These are phyloP conservation scores for Echium plantagineum DNA, from an alignment of 257 asterid genomes.

Conservation along the genomic window DNA sequence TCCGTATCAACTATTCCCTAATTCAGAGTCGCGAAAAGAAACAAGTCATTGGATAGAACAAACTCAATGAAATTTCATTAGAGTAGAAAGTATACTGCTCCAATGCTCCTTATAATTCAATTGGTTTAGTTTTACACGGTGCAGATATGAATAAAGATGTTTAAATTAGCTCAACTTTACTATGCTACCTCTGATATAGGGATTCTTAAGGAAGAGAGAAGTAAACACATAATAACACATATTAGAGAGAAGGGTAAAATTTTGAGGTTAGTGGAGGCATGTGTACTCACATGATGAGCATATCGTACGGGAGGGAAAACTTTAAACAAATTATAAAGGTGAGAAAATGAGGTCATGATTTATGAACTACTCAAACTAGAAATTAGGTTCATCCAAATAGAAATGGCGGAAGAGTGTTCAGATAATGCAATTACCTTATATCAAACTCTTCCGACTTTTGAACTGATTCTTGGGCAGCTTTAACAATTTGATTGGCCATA, in stretches of 20 bases:
- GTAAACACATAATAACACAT: neutral
- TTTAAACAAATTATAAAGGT: neutral
- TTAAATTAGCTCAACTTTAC: neutral
- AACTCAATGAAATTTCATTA: too few species aligned
- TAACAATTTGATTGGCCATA: constrained; percentile 59
- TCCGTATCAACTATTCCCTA: too few species aligned
- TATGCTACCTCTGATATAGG: neutral
- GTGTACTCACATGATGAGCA: neutral
- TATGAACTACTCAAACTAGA: neutral
- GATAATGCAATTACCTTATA: constrained; percentile 37
- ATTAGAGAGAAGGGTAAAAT: neutral
- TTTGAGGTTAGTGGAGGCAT: neutral
- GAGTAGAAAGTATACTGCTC: neutral
- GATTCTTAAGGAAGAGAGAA: neutral
- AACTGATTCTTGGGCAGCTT: constrained; percentile 82
- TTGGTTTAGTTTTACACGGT: neutral
- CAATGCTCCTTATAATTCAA: neutral
- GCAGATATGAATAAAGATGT: neutral
- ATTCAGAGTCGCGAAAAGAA: too few species aligned
- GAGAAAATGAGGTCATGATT: neutral
- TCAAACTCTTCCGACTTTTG: constrained; percentile 59
- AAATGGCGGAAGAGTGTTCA: neutral
- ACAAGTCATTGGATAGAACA: too few species aligned
- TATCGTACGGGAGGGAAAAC: neutral
- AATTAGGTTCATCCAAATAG: neutral